Evolutionary conservation across 139 green algal genomes (phyloP).

Genomic region (Chlorella ohadii): DNA sequence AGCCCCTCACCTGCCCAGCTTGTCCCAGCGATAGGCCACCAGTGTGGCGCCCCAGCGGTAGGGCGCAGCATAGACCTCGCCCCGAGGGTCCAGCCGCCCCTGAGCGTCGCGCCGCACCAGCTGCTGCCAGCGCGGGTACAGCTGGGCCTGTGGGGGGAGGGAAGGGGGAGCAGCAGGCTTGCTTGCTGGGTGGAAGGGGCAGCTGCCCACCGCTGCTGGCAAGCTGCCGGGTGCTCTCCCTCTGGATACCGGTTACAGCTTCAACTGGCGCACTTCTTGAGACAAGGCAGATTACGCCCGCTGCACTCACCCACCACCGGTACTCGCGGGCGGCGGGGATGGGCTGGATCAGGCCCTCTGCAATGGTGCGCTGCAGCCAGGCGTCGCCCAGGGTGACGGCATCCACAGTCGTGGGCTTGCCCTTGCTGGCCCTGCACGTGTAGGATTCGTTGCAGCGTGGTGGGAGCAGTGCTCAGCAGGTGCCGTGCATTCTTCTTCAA

Average conservation of each 20-base stretch:
- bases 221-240: background rate
- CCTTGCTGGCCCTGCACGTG: constrained; percentile 37
- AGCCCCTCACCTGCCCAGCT: constrained; percentile 48
- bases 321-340: constrained; percentile 61
- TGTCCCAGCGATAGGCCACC: constrained; percentile 70
- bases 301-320: constrained; percentile 64
- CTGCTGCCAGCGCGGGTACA: constrained; percentile 66
- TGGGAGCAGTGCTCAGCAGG: background rate
- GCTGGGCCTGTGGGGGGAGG: constrained; percentile 18
- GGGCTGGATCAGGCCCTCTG: constrained; percentile 70
- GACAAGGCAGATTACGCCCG: too few relatives aligned
- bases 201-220: background rate
- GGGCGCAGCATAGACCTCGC: constrained; percentile 76
- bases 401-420: constrained; percentile 64
- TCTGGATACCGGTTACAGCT: too few relatives aligned
- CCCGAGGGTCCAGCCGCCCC: constrained; percentile 38
- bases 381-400: constrained; percentile 81
- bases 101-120: constrained; percentile 63
- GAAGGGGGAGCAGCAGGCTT: background rate
- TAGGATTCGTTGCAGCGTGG: background rate
- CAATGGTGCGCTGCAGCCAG: constrained; percentile 79
- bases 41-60: constrained; percentile 85
- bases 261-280: too few relatives aligned
- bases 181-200: background rate
- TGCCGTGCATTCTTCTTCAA: too few relatives aligned